Evolutionary conservation across 2,329 filamentous ascomycete genomes (phyloP), one percentile per base, ranked within the genome.

Genomic region (Cladobotryum mycophilum): DNA sequence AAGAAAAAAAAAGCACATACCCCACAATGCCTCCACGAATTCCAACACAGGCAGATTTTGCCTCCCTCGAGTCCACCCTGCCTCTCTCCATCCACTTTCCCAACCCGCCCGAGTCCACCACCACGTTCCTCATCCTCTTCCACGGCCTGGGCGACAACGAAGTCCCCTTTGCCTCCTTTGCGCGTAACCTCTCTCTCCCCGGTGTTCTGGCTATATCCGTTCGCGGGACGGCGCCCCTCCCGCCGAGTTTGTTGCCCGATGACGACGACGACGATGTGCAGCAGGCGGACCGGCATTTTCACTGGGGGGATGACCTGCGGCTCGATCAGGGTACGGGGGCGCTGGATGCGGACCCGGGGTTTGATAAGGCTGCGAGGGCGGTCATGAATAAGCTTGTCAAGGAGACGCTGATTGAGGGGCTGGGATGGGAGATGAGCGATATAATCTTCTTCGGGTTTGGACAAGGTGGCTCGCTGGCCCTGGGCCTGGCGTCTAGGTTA

Each of bases 131-230:
- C 55, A 71, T 95, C 62, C 79, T 95, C 47, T 81, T 95, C 52
- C 90, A 95, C 67, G 89, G 89, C 56, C 79, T 95, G 12, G 90
- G 90, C 55, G 90, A 95, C 70, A 82, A 79, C 34, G 79, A 88
- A 53, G 61, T 65, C 3, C 76, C 86, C 35, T 95, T 93, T 66
- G 77, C 80, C 53, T 70, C 71, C 41, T 86, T 95, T 54, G 88
- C 84, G 17, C 73, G 75, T 51, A 82, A 81, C 58, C 70, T 95
- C 54, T 75, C 78, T 54, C 80, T 95, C 3, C 89, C 89, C 0
- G 87, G 90, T 61, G 90, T 90, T 47, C 78, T 84, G 51, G 82
- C 83, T 60, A 79, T 96, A 48, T 80, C 88, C 6, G 73, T 95
- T 40, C 86, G 86, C 61, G 90, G 84, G 0, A 83, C 86, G 0